Conservation (phyloP, 441 rosid species). For the Pelargonium cotyledonis region DNA sequence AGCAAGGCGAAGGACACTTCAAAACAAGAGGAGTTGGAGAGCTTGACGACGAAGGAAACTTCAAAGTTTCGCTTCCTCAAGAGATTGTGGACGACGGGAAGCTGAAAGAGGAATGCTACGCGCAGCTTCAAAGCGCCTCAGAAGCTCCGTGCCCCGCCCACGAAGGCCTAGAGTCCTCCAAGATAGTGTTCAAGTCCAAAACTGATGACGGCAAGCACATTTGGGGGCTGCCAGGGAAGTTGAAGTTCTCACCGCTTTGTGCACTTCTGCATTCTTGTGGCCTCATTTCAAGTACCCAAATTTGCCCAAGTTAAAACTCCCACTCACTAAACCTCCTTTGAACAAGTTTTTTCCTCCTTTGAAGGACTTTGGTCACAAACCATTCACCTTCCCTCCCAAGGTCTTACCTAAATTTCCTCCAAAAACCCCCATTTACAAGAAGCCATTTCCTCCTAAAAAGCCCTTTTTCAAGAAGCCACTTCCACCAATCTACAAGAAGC, state of each 20-base stretch:
- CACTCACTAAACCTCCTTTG: constrained; percentile 25
- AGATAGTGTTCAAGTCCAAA: constrained; percentile 45
- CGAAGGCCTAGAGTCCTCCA: constrained; percentile 43
- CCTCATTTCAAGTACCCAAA: constrained; percentile 37
- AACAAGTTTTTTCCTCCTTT: constrained; percentile 28
- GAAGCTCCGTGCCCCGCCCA: constrained; percentile 53
- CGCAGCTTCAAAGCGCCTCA: constrained; percentile 68
- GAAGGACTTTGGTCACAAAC: no score
- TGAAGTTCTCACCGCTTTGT: constrained; percentile 55
- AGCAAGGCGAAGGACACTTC: constrained; percentile 42
- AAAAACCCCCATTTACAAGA: no score
- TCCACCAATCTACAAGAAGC: constrained; percentile 29
- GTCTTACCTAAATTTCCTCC: no score
- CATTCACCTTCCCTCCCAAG: no score
- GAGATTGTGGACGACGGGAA: constrained; percentile 48
- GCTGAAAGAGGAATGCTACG: constrained; percentile 69
- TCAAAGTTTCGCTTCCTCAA: constrained; percentile 45
- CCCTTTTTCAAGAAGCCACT: constrained; percentile 25
- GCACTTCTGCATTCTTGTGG: constrained; percentile 60
- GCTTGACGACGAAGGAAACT: constrained; percentile 59
- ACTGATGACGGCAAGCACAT: no score
- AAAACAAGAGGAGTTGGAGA: constrained; percentile 47
- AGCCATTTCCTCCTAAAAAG: constrained; percentile 5
- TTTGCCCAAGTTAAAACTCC: constrained; percentile 4
- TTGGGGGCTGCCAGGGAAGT: constrained; percentile 29